These are phyloP conservation scores for Fibroporia radiculosa DNA, from an alignment of 768 basidiomycete species.

Conservation along the genomic window DNA sequence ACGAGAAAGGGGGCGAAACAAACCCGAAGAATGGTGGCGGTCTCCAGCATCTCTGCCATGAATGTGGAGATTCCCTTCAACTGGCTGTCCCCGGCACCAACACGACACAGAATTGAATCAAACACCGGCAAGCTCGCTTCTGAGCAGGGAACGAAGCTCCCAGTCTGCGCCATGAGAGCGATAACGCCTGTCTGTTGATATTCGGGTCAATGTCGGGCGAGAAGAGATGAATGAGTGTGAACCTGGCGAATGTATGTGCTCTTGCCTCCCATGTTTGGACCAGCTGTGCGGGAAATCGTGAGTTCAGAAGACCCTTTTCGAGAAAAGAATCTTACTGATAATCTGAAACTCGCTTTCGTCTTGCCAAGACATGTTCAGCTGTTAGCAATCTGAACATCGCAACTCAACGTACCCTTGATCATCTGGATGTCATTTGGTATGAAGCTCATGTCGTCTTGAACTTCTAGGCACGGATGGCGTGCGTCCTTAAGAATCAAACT, in stretches of 20 bases:
- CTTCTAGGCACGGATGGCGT: slow-evolving; percentile 93
- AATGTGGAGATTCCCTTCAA: slow-evolving; percentile 97
- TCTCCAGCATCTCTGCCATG: slow-evolving; percentile 99
- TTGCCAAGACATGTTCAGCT: slow-evolving; percentile 21
- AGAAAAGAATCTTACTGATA: slow-evolving; percentile 51
- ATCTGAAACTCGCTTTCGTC: slow-evolving; percentile 90
- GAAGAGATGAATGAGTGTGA: neutral
- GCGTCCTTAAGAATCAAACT: slow-evolving; percentile 78
- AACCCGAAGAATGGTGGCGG: slow-evolving; percentile 87
- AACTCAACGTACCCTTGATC: slow-evolving; percentile 65
- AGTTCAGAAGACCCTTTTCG: neutral
- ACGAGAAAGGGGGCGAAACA: slow-evolving; percentile 15
- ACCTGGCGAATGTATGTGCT: slow-evolving; percentile 94
- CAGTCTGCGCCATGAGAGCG: slow-evolving; percentile 91
- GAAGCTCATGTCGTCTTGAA: slow-evolving; percentile 91
- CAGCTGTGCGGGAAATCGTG: slow-evolving; percentile 41
- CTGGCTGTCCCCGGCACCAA: slow-evolving; percentile 97
- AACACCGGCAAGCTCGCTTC: slow-evolving; percentile 86
- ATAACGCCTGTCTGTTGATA: slow-evolving; percentile 95
- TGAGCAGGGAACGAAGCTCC: slow-evolving; percentile 91
- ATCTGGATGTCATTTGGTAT: slow-evolving; percentile 95
- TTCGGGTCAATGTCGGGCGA: slow-evolving; percentile 5
- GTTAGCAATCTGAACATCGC: neutral
- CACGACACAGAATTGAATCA: slow-evolving; percentile 90
- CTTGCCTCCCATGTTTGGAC: slow-evolving; percentile 99